Conservation (phyloP, 2,329 filamentous ascomycete species). For the Tolypocladium tropicale region DNA sequence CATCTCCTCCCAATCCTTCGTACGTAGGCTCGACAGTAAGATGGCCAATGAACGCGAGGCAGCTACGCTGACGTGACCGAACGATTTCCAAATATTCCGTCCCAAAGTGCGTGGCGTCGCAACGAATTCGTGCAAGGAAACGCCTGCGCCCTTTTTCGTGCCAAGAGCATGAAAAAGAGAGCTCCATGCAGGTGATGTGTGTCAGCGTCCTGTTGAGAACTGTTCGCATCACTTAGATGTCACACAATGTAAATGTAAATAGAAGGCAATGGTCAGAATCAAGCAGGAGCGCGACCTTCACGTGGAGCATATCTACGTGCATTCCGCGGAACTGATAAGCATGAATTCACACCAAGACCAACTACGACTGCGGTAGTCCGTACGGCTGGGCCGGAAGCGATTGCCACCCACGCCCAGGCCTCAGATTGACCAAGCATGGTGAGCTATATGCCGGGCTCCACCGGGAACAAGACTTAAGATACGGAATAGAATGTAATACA, state of each 20-base stretch:
- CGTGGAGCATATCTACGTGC: neutral
- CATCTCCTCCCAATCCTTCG: neutral
- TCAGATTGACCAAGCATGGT: neutral
- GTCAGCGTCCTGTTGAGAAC: no score
- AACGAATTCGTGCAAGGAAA: neutral
- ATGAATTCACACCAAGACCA: neutral
- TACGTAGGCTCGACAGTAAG: neutral
- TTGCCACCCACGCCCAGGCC: neutral
- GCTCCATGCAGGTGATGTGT: no score
- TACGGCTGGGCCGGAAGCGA: neutral
- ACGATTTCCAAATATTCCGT: neutral
- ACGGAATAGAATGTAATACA: no score
- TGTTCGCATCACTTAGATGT: no score
- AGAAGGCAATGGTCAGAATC: no score
- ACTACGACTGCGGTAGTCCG: neutral
- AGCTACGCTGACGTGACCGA: neutral
- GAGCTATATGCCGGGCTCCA: no score
- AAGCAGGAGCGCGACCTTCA: no score
- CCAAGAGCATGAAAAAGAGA: no score
- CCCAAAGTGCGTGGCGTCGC: neutral
- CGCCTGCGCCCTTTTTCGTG: no score
- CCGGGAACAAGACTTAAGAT: no score
- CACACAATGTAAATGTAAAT: neutral
- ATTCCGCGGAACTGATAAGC: neutral
- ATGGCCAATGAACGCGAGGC: neutral